These are phyloP conservation scores for Saccharomycopsis fibuligera DNA, from an alignment of 805 yeast genomes.

Conservation along the genomic window DNA sequence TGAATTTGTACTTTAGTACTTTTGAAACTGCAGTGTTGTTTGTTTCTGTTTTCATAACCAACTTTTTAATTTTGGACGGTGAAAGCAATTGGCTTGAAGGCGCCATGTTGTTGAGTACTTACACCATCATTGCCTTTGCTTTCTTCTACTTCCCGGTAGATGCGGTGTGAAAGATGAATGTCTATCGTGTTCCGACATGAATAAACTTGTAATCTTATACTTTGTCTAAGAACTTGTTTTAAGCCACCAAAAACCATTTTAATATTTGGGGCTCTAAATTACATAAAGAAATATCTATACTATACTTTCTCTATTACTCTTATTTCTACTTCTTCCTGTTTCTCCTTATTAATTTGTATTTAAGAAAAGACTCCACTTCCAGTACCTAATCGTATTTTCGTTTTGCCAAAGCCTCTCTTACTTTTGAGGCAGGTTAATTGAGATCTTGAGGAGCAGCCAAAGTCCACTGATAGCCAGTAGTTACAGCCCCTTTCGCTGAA, in stretches of 20 bases:
- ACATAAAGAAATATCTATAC: neutral
- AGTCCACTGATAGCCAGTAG: too few species aligned
- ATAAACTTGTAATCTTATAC: neutral
- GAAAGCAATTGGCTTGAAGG: conserved; percentile 98
- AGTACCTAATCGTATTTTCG: too few species aligned
- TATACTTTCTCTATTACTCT: neutral
- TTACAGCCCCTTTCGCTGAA: too few species aligned
- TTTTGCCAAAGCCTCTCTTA: too few species aligned
- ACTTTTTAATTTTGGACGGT: conserved; percentile 85
- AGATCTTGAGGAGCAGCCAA: too few species aligned
- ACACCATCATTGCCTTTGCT: conserved; percentile 80
- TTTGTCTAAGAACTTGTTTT: neutral
- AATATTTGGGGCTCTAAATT: neutral
- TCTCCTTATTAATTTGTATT: neutral
- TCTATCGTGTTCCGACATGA: neutral
- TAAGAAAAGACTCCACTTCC: too few species aligned
- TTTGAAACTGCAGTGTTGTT: conserved; percentile 92
- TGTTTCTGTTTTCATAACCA: conserved; percentile 81
- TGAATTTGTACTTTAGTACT: conserved; percentile 86
- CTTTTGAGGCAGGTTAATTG: too few species aligned
- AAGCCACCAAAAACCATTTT: neutral
- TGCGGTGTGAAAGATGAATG: neutral
- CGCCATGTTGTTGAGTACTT: conserved; percentile 81
- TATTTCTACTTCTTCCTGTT: neutral
- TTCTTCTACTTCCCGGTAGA: conserved; percentile 78